Evolutionary conservation across 2,329 filamentous ascomycete species (phyloP).

Genomic region (Diaporthe sp.): DNA sequence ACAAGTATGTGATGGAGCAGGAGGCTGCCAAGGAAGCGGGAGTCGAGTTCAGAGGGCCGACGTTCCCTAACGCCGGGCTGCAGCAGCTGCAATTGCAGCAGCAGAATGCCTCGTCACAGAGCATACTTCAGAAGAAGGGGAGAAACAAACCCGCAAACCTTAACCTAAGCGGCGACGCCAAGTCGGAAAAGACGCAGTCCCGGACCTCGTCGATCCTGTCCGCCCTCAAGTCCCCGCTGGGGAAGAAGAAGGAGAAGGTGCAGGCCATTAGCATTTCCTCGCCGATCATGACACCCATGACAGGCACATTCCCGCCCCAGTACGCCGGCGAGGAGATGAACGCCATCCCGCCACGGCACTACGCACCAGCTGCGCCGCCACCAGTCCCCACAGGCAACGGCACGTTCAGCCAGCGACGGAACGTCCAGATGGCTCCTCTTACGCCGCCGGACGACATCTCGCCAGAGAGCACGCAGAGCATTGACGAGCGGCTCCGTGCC

Average conservation of each 20-base stretch:
- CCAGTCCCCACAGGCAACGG: conserved; percentile 65
- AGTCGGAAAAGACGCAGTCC: conserved; percentile 66
- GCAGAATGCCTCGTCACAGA: conserved; percentile 46
- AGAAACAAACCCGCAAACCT: conserved; percentile 64
- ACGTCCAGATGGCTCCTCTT: conserved; percentile 55
- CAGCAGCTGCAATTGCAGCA: conserved; percentile 44
- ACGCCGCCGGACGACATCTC: conserved; percentile 59
- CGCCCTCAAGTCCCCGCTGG: conserved; percentile 71
- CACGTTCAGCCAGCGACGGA: conserved; percentile 51
- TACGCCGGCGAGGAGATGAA: conserved; percentile 69
- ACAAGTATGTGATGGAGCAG: conserved; percentile 92
- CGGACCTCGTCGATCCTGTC: conserved; percentile 72
- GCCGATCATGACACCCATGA: conserved; percentile 75
- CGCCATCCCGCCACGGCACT: conserved; percentile 69
- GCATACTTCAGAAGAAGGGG: conserved; percentile 57
- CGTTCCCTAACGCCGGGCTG: conserved; percentile 49
- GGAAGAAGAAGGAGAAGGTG: conserved; percentile 66
- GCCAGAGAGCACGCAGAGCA: conserved; percentile 63
- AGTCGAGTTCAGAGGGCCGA: conserved; percentile 60
- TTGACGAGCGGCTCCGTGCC: conserved; percentile 68
- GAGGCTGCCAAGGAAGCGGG: conserved; percentile 77
- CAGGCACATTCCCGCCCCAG: conserved; percentile 67
- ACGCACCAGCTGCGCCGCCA: conserved; percentile 69
- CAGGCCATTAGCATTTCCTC: conserved; percentile 73
- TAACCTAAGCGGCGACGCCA: conserved; percentile 57